Base-by-base conservation (phyloP, 176 grass and related monocot genomes). In the Rhynchospora pubera region DNA sequence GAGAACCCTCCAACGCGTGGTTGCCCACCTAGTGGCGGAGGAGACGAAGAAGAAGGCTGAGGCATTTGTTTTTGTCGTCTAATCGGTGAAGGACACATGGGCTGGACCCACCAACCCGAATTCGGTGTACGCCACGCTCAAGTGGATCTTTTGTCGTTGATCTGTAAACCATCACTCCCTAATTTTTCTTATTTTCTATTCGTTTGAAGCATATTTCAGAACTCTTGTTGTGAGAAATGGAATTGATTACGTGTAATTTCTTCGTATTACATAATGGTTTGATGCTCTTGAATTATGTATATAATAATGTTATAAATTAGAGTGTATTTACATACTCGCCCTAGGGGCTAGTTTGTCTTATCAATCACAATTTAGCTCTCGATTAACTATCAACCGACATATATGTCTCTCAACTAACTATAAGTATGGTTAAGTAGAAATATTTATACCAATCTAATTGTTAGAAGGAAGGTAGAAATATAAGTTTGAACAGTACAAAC, bases 111-210 rank as follows among this genome's bases (percentile, higher is more conserved):
- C 21, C 7, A 85, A 92, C 62, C 85, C 90, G 12, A 88, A 92
- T 66, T 92, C 95, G 48, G 92, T 93, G 44, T 97, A 92, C 70
- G 63, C 90, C 78, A 97, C 95, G 50, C 92, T 97, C 85, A 92
- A 97, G 84, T 94, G 92, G 95, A 97, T 97, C 90, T 89, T 89
- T 92, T 84, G 73, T 94, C 23, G 85, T 97, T 78, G 88, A 92
- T 80, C 78, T 94, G 95, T 97, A 82, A 94, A 39, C 61, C 9
- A 65, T 47, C 59, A 22, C 4, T 62, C 59, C 26, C 26, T 28
- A 28, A 28, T 28, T 47, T 47, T 53, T 60, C n/a, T 43, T 51
- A n/a, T 44, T 11, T 73, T 13, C 19, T 39, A 9, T 8, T 74
- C 42, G 8, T 42, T 68, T 42, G 15, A 28, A 43, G 8, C 8